These are phyloP conservation scores for Curvularia verruculosa DNA, from an alignment of 2,329 filamentous ascomycete species.

Conservation along the genomic window DNA sequence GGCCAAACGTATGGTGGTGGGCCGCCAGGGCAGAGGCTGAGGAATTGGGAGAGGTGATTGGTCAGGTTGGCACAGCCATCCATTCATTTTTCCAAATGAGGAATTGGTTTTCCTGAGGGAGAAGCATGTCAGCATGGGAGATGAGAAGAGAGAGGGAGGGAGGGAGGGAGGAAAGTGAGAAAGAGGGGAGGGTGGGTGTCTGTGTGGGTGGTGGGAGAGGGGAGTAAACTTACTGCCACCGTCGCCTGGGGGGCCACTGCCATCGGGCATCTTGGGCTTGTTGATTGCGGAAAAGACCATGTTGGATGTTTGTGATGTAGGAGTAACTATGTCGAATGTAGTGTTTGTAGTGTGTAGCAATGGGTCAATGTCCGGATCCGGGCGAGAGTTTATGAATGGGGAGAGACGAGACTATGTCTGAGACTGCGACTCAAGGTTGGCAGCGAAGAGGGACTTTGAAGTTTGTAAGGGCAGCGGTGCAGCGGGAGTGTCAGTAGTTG, in stretches of 20 bases:
- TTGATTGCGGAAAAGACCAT: conserved; percentile 18
- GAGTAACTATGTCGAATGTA: not conserved
- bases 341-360: not conserved
- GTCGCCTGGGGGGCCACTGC: conserved; percentile 20
- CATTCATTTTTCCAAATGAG: conserved; percentile 23
- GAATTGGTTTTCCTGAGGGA: conserved; percentile 24
- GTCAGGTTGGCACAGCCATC: conserved; percentile 21
- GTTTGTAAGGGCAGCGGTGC: conserved; percentile 24
- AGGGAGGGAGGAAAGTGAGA: no score
- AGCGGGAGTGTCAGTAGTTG: conserved; percentile 27
- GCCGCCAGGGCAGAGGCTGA: conserved; percentile 17
- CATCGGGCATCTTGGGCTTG: conserved; percentile 19
- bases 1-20: conserved; percentile 30
- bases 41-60: conserved; percentile 15
- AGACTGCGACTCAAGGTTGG: conserved; percentile 22
- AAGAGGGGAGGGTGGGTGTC: no score
- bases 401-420: conserved; percentile 29
- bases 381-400: conserved; percentile 22
- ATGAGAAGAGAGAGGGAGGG: no score
- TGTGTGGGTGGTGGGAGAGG: not conserved
- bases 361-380: conserved; percentile 9
- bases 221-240: conserved; percentile 28
- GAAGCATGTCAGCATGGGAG: conserved; percentile 8
- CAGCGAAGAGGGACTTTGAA: conserved; percentile 13
- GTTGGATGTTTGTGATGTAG: not conserved